Conservation (phyloP, 768 basidiomycete species). For the Lanmaoa rubissima region DNA sequence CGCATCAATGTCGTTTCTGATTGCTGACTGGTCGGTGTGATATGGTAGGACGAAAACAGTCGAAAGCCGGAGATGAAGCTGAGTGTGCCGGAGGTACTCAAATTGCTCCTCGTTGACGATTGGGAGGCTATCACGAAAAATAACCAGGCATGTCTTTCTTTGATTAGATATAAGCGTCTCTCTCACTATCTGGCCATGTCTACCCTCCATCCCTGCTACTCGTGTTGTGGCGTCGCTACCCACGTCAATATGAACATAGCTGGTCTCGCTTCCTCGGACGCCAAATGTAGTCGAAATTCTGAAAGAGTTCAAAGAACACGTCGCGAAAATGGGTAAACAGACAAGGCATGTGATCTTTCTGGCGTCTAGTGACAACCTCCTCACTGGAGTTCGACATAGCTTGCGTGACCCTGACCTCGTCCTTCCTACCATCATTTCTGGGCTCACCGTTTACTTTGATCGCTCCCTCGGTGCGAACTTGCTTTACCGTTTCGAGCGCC, state of each 20-base stretch:
- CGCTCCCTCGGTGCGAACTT: slow-evolving; percentile 86
- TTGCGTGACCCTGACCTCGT: slow-evolving; percentile 69
- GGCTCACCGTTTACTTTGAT: slow-evolving; percentile 91
- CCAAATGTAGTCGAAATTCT: slow-evolving; percentile 80
- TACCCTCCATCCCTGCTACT: neutral
- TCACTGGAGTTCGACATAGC: slow-evolving; percentile 32
- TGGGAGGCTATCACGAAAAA: slow-evolving; percentile 98
- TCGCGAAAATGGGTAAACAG: slow-evolving; percentile 47
- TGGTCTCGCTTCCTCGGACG: slow-evolving; percentile 77
- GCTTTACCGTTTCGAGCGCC: slow-evolving; percentile 93
- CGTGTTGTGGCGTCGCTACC: neutral
- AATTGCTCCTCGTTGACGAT: slow-evolving; percentile 88
- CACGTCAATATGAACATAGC: slow-evolving; percentile 40
- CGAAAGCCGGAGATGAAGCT: slow-evolving; percentile 90
- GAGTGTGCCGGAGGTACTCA: slow-evolving; percentile 85
- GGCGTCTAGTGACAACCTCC: neutral
- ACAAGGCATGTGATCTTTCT: slow-evolving; percentile 39
- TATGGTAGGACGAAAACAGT: slow-evolving; percentile 63
- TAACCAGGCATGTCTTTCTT: slow-evolving; percentile 57
- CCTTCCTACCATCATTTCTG: slow-evolving; percentile 78
- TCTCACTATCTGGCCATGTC: neutral
- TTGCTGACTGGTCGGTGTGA: neutral
- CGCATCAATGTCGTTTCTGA: neutral
- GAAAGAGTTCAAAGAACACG: slow-evolving; percentile 69
- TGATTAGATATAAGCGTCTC: neutral